Evolutionary conservation across 148 eudicot species (phyloP), one percentile per base, ranked within the genome.

Genomic region (Fallopia convolvulus): DNA sequence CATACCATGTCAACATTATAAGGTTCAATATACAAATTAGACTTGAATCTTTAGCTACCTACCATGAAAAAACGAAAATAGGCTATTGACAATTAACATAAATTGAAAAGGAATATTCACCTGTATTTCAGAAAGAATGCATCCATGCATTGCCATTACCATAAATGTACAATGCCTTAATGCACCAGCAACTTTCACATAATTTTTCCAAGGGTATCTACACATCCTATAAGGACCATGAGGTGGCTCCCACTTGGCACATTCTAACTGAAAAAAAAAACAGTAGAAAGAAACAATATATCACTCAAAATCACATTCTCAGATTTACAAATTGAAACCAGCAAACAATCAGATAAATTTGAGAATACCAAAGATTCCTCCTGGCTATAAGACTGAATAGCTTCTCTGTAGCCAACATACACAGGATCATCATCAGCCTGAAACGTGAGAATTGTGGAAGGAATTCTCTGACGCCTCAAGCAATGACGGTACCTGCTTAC

Each of bases 91-190:
- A 63, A 9, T 11, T 63, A 13, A 63, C 40, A 63, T 12, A 63
- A 21, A 26, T 14, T 33, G n/a, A 66, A 5, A 66, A 15, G 9
- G 33, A 63, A 23, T 63, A 63, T 66, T 72, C 68, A 88, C 89
- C 88, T 86, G 89, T 76, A 88, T 88, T 75, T 85, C 91, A 21
- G 89, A 82, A 50, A 88, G 86, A 58, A 86, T 85, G 77, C 91
- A 84, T 15, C 91, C 91, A 48, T 88, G 91, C 89, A 88, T 81
- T n/a, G 91, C 89, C 89, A 88, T 88, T 33, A 86, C 85, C 89
- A 85, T 86, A 77, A 83, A 81, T 50, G 89, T 89, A 77, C 91
- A 88, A 80, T 88, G 91, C 76, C 91, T 86, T 81, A 88, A 70
- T 4, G 91, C 85, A 41, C 89, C 89, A 5, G 88, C 81, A 46